Percentiles rank a stretch among this genome's conserved stretches.
Conservation (phyloP, 169 alveolate species). For the Pseudocohnilembus persalinus region DNA sequence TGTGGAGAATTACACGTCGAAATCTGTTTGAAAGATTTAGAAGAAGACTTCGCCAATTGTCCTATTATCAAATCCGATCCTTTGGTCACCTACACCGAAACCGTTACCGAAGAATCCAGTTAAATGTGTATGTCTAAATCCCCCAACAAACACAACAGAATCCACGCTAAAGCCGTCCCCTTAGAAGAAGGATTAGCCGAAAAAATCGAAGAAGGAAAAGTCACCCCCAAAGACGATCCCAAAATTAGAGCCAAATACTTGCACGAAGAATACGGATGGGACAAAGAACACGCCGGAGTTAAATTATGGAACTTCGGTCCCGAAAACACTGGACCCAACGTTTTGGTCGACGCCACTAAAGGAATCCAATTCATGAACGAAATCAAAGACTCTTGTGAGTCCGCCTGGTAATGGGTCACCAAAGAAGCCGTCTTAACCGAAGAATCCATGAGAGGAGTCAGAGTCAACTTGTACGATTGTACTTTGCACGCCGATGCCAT, state of each 20-base stretch:
- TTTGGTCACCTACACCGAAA: constrained; percentile 99
- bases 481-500: constrained; percentile 99
- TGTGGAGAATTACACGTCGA: constrained; percentile 99
- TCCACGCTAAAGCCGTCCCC: constrained; percentile 97
- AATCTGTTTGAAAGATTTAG: constrained; percentile 97
- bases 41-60: constrained; percentile 98
- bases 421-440: constrained; percentile 98
- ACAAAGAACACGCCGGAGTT: constrained; percentile 93
- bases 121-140: constrained; percentile 97
- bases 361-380: constrained; percentile 98
- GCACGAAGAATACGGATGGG: constrained; percentile 96
- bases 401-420: constrained; percentile 99
- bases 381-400: constrained; percentile 98
- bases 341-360: constrained; percentile 96
- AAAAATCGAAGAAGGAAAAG: constrained; percentile 95
- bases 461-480: constrained; percentile 97
- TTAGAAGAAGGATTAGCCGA: constrained; percentile 96
- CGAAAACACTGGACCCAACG: constrained; percentile 97
- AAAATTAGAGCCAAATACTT: constrained; percentile 94
- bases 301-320: constrained; percentile 99
- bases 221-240: constrained; percentile 94
- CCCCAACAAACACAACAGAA: constrained; percentile 99
- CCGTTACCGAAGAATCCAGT: constrained; percentile 93
- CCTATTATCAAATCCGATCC: constrained; percentile 99
- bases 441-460: constrained; percentile 98